phyloP scores from a whole-genome alignment of 2,329 filamentous ascomycete genomes.

The Hymenoscyphus scutula region DNA sequence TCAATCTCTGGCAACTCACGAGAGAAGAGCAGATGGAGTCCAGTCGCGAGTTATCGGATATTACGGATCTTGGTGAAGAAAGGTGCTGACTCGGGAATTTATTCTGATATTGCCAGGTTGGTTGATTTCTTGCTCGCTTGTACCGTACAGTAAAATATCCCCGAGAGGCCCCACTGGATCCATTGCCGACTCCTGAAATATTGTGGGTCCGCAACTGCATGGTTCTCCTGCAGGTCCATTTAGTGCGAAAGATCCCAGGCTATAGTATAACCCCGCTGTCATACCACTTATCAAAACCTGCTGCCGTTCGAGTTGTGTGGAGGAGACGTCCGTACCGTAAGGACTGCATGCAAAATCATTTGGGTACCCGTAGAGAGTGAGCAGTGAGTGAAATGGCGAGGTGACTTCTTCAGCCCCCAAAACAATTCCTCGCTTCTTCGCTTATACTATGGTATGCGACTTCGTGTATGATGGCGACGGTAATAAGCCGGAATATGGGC shows the following conservation, averaged over 20 bases:
- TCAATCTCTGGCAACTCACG: too few species aligned
- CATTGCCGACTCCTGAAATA: background rate
- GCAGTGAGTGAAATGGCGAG: background rate
- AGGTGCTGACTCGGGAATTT: conserved; percentile 2
- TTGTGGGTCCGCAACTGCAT: background rate
- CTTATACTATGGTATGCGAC: too few species aligned
- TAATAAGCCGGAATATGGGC: background rate
- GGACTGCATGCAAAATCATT: conserved; percentile 22
- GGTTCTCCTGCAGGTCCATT: conserved; percentile 16
- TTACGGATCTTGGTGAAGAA: background rate
- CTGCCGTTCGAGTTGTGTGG: conserved; percentile 10
- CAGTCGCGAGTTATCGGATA: background rate
- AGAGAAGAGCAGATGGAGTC: background rate
- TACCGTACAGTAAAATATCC: conserved; percentile 1
- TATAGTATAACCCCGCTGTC: conserved; percentile 19
- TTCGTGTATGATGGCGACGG: background rate
- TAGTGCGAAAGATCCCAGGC: conserved; percentile 17
- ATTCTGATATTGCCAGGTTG: background rate
- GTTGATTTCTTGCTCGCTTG: conserved; percentile 3
- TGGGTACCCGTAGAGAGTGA: conserved; percentile 6
- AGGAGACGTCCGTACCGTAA: conserved; percentile 4
- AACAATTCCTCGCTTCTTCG: background rate
- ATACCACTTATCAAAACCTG: conserved; percentile 13
- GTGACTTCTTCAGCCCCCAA: background rate
- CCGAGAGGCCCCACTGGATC: background rate